A percentile compares a stretch with the other conserved stretches of the same genome.
These are phyloP conservation scores for Metschnikowia corniflorae DNA, from an alignment of 805 yeast species.

Conservation along the genomic window DNA sequence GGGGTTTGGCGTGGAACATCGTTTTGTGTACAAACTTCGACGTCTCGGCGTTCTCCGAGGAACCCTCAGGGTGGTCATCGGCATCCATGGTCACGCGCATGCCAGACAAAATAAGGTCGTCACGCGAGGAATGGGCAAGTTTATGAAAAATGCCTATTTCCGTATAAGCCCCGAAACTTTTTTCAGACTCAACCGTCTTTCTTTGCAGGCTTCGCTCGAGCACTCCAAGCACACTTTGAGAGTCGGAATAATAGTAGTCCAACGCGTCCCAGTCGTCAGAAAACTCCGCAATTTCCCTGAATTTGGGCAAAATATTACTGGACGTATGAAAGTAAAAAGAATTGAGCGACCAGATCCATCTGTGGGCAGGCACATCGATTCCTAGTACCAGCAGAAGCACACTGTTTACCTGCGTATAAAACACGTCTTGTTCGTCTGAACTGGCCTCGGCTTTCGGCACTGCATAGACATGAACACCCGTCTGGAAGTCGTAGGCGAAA, in stretches of 20 bases:
- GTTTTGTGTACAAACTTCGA: slow-evolving; percentile 27
- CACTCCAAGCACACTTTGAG: slow-evolving; percentile 6
- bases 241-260: slow-evolving; percentile 12
- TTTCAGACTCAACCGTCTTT: background rate
- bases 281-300: slow-evolving; percentile 1
- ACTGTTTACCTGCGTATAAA: slow-evolving; percentile 20
- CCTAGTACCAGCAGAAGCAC: slow-evolving; percentile 16
- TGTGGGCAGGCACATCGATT: slow-evolving; percentile 13
- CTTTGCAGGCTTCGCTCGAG: slow-evolving; percentile 3
- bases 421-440: slow-evolving; percentile 14
- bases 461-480: slow-evolving; percentile 31
- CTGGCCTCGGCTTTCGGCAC: slow-evolving; percentile 21
- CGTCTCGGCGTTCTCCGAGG: background rate
- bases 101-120: slow-evolving; percentile 37
- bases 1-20: slow-evolving; percentile 40
- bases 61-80: slow-evolving; percentile 5
- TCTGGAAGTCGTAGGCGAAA: slow-evolving; percentile 25
- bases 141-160: slow-evolving; percentile 38
- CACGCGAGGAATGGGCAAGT: slow-evolving; percentile 26
- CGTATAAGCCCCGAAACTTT: slow-evolving; percentile 12
- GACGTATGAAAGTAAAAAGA: slow-evolving; percentile 26
- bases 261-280: slow-evolving; percentile 9
- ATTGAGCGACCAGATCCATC: slow-evolving; percentile 28
- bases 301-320: background rate
- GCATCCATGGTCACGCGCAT: slow-evolving; percentile 26